Evolutionary conservation across 2,329 filamentous ascomycete genomes (phyloP).

Genomic region (Pseudogymnoascus sp.): DNA sequence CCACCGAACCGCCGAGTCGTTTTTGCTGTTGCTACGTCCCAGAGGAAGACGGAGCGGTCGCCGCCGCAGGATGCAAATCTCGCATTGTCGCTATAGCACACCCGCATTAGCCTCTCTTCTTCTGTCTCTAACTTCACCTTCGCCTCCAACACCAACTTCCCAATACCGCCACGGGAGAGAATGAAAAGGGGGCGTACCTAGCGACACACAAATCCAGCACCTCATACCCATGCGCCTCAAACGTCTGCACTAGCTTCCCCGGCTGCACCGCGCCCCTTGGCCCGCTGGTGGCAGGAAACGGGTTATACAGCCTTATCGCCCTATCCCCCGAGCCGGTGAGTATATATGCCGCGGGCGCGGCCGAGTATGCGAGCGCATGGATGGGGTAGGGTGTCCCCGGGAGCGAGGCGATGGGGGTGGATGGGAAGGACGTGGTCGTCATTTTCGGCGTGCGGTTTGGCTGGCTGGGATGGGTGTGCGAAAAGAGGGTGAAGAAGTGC

Average conservation of each 20-base stretch:
- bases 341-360: slow-evolving; percentile 66
- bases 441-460: background rate
- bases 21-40: slow-evolving; percentile 79
- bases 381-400: slow-evolving; percentile 58
- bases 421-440: slow-evolving; percentile 33
- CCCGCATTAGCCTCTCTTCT: background rate
- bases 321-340: slow-evolving; percentile 83
- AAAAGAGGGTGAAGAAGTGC: background rate
- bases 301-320: slow-evolving; percentile 79
- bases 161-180: too few relatives aligned
- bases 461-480: background rate
- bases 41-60: slow-evolving; percentile 84
- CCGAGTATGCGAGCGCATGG: slow-evolving; percentile 65
- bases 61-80: slow-evolving; percentile 82
- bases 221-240: slow-evolving; percentile 84
- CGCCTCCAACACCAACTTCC: too few relatives aligned
- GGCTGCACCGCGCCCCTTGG: slow-evolving; percentile 33
- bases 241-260: slow-evolving; percentile 68
- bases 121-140: background rate
- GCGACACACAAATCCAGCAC: slow-evolving; percentile 70
- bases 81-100: slow-evolving; percentile 54
- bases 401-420: slow-evolving; percentile 45
- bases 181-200: background rate
- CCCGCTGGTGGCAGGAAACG: slow-evolving; percentile 38
- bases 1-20: slow-evolving; percentile 68